Evolutionary conservation across 1,139 yeast species (phyloP).

Genomic region (Sugiyamaella paludigena): DNA sequence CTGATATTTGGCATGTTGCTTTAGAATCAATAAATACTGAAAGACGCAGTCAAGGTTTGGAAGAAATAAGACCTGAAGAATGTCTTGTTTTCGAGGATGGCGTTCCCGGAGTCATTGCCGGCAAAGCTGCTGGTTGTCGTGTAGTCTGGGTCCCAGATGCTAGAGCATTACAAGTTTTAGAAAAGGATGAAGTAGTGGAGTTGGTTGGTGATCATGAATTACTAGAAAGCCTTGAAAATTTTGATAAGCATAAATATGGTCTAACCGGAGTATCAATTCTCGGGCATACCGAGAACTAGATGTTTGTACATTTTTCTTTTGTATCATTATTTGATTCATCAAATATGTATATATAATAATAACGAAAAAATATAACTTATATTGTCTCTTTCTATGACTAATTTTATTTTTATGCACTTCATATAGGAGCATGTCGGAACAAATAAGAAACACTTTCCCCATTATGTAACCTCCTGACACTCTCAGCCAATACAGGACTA

Average conservation of each 20-base stretch:
- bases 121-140: constrained; percentile 75
- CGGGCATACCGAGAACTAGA: no score
- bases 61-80: constrained; percentile 63
- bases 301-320: background rate
- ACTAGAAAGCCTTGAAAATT: constrained; percentile 50
- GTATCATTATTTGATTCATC: background rate
- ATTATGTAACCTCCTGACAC: constrained; percentile 87
- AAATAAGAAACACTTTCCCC: constrained; percentile 93
- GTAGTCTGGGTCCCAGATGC: constrained; percentile 93
- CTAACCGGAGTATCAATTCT: no score
- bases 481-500: constrained; percentile 90
- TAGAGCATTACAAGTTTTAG: constrained; percentile 57
- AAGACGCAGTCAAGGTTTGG: constrained; percentile 37
- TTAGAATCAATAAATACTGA: constrained; percentile 60
- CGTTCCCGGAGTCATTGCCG: constrained; percentile 81
- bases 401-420: background rate
- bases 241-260: constrained; percentile 53
- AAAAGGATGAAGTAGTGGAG: constrained; percentile 39
- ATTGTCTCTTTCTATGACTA: background rate
- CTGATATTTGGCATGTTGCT: constrained; percentile 89
- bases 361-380: constrained; percentile 3
- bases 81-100: constrained; percentile 95
- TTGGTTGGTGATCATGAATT: constrained; percentile 56
- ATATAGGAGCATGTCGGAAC: constrained; percentile 57
- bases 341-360: background rate